These are phyloP conservation scores for Trichosporon sp. DNA, from an alignment of 1,284 basidiomycete species.

Conservation along the genomic window DNA sequence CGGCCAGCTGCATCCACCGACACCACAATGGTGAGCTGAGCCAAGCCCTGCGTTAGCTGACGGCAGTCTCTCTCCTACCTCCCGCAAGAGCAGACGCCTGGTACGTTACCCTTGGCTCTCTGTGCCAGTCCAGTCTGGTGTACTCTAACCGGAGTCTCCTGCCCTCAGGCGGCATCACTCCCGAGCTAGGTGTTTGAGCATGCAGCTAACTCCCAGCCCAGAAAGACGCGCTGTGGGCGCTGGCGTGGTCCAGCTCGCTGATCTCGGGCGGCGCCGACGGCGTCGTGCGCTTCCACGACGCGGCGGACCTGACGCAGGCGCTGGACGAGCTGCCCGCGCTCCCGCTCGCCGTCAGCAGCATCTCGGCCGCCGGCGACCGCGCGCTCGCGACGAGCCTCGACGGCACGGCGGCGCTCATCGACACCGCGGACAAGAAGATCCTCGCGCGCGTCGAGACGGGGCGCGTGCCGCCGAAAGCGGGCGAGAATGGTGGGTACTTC, in stretches of 20 bases:
- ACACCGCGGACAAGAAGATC: constrained; percentile 59
- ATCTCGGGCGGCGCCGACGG: constrained; percentile 42
- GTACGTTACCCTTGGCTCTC: constrained; percentile 20
- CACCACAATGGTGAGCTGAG: constrained; percentile 5
- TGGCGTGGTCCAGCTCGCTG: constrained; percentile 33
- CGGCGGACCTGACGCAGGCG: constrained; percentile 58
- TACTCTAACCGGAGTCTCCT: too few species aligned
- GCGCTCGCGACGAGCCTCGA: constrained; percentile 72
- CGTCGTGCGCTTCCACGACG: constrained; percentile 37
- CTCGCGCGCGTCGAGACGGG: constrained; percentile 68
- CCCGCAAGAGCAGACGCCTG: constrained; percentile 37
- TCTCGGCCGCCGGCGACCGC: constrained; percentile 64
- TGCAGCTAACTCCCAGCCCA: constrained; percentile 22
- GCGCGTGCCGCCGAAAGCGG: constrained; percentile 54
- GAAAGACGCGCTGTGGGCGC: constrained; percentile 40
- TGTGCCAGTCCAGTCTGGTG: too few species aligned
- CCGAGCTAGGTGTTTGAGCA: not conserved
- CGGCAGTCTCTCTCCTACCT: constrained; percentile 39
- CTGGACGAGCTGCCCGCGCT: constrained; percentile 62
- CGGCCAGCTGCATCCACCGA: not conserved
- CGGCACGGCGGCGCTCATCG: constrained; percentile 68
- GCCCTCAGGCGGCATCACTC: not conserved
- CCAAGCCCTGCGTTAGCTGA: not conserved
- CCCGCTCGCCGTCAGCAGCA: constrained; percentile 66
- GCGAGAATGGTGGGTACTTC: constrained; percentile 61